Percentiles rank a stretch among this genome's conserved stretches.
Conservation (phyloP, 2,329 filamentous ascomycete genomes). For the Calycina herbarum region DNA sequence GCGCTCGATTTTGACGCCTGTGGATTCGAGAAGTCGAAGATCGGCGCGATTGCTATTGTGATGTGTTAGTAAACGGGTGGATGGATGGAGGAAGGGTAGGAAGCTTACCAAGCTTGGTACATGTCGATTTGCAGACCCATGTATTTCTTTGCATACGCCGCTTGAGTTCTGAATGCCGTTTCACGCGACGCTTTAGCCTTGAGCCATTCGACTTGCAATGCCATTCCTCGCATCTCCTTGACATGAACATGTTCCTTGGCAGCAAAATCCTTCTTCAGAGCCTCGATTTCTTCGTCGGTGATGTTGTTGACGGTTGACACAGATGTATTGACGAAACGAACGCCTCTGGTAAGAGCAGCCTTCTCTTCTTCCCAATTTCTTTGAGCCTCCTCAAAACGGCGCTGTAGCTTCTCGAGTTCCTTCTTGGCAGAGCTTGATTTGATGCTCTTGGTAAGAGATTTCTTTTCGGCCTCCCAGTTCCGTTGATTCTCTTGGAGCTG, state of each 20-base stretch:
- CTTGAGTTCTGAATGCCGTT: constrained; percentile 73
- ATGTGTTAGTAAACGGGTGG: constrained; percentile 13
- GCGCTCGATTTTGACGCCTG: constrained; percentile 58
- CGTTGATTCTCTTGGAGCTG: constrained; percentile 43
- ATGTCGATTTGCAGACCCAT: constrained; percentile 77
- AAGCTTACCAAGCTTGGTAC: constrained; percentile 83
- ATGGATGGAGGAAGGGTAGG: constrained; percentile 4
- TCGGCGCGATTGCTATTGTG: constrained; percentile 81
- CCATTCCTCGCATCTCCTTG: constrained; percentile 77
- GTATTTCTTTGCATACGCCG: constrained; percentile 85
- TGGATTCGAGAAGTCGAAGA: constrained; percentile 79
- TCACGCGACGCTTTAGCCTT: constrained; percentile 79
- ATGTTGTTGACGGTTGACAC: constrained; percentile 39
- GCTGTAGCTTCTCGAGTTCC: constrained; percentile 1
- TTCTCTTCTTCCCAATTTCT: constrained; percentile 5
- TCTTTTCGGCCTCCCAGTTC: constrained; percentile 45
- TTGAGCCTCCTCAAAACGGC: constrained; percentile 4
- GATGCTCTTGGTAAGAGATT: constrained; percentile 34
- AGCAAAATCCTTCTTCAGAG: constrained; percentile 37
- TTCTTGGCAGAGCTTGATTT: constrained; percentile 1
- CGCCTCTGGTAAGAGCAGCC: constrained; percentile 27
- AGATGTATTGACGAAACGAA: constrained; percentile 42
- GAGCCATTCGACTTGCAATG: constrained; percentile 89
- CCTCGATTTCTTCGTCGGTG: constrained; percentile 39
- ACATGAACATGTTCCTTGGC: constrained; percentile 62